Evolutionary conservation across 2,329 filamentous ascomycete species (phyloP).

Genomic region (Bipolaris sorokiniana): DNA sequence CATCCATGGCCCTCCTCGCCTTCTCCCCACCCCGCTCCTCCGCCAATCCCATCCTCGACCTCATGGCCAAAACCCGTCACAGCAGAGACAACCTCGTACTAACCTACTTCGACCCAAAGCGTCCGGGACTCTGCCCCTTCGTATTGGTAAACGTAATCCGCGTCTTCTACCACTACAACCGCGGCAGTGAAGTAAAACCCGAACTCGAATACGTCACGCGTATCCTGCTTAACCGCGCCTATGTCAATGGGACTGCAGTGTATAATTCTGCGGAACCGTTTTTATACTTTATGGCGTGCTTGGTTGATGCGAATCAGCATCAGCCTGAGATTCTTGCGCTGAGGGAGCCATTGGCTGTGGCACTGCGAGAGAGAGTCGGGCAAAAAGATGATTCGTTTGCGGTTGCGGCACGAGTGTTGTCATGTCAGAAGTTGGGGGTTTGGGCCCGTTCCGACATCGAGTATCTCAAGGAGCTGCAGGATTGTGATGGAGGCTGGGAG

Average conservation of each 20-base stretch:
- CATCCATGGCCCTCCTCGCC: constrained; percentile 37
- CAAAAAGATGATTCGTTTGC: constrained; percentile 31
- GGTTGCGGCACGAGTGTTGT: constrained; percentile 37
- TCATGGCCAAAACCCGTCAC: constrained; percentile 48
- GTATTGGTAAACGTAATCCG: constrained; percentile 45
- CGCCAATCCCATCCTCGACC: constrained; percentile 15
- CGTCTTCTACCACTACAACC: constrained; percentile 41
- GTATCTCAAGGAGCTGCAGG: constrained; percentile 36
- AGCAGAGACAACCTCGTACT: constrained; percentile 47
- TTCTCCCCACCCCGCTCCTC: constrained; percentile 21
- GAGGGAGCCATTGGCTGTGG: constrained; percentile 26
- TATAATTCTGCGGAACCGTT: constrained; percentile 44
- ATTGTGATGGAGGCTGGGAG: constrained; percentile 47
- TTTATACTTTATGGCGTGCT: constrained; percentile 38
- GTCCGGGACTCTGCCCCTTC: constrained; percentile 36
- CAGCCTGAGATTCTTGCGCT: constrained; percentile 28
- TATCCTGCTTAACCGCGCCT: constrained; percentile 29
- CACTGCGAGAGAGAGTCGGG: constrained; percentile 34
- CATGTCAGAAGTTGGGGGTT: constrained; percentile 34
- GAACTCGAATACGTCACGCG: constrained; percentile 34
- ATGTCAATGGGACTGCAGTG: constrained; percentile 42
- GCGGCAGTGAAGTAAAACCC: constrained; percentile 25
- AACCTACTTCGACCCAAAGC: constrained; percentile 40
- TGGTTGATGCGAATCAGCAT: constrained; percentile 27
- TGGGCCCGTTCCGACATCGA: constrained; percentile 18